These are phyloP conservation scores for Suhomyces maxii DNA, from an alignment of 1,139 yeast species.

Conservation along the genomic window DNA sequence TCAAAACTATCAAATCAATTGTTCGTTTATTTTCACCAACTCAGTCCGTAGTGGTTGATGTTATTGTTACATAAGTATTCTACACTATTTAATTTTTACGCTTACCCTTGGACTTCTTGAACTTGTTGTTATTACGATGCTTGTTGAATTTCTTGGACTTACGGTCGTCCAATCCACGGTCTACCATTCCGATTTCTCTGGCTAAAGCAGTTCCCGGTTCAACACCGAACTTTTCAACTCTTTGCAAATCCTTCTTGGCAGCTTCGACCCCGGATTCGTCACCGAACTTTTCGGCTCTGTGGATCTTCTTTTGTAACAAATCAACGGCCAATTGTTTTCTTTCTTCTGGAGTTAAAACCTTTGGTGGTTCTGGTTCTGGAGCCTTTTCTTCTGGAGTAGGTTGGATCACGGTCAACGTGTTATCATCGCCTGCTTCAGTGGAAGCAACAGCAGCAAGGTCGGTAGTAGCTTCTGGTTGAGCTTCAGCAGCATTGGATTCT, in stretches of 20 bases:
- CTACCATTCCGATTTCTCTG: slow-evolving; percentile 60
- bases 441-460: slow-evolving; percentile 15
- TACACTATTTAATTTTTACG: slow-evolving; percentile 8
- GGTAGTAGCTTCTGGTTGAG: slow-evolving; percentile 14
- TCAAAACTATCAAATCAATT: background rate
- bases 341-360: slow-evolving; percentile 62
- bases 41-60: background rate
- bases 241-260: slow-evolving; percentile 59
- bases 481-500: slow-evolving; percentile 8
- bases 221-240: slow-evolving; percentile 85
- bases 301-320: slow-evolving; percentile 64
- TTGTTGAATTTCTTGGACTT: slow-evolving; percentile 14
- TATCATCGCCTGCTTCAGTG: slow-evolving; percentile 13
- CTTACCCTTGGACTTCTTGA: slow-evolving; percentile 8
- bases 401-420: slow-evolving; percentile 13
- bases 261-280: slow-evolving; percentile 52
- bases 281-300: slow-evolving; percentile 78
- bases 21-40: background rate
- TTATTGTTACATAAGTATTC: slow-evolving; percentile 1
- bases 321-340: slow-evolving; percentile 68
- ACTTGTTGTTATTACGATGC: slow-evolving; percentile 11
- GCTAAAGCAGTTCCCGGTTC: slow-evolving; percentile 68
- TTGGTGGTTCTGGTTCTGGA: slow-evolving; percentile 32
- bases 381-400: slow-evolving; percentile 9
- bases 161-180: slow-evolving; percentile 27